Percentiles rank a stretch among this genome's conserved stretches.
phyloP scores from a whole-genome alignment of 176 grass and related monocot species.

The Urochloa ruziziensis region DNA sequence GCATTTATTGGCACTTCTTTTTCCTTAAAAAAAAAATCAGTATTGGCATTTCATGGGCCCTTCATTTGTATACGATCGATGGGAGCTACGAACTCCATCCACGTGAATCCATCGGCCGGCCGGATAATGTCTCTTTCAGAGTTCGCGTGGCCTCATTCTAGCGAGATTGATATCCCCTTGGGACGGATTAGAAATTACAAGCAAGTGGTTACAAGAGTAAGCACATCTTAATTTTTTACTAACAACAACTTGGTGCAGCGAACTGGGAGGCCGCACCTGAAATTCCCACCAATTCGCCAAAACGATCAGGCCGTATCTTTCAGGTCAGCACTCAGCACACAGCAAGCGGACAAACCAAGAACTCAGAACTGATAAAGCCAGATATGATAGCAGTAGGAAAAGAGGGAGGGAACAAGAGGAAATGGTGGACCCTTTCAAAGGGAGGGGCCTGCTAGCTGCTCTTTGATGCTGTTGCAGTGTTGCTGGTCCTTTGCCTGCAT shows the following conservation, averaged over 20 bases:
- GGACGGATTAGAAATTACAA: too few species aligned
- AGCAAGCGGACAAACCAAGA: constrained; percentile 9
- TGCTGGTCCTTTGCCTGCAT: constrained; percentile 14
- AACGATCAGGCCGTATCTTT: constrained; percentile 19
- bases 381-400: background rate
- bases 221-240: background rate
- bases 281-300: constrained; percentile 1
- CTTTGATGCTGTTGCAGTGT: background rate
- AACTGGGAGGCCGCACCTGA: background rate
- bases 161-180: too few species aligned
- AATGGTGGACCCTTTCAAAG: constrained; percentile 38
- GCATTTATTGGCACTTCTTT: too few species aligned
- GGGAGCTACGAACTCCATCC: too few species aligned
- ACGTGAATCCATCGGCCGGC: too few species aligned
- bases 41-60: too few species aligned
- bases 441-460: too few species aligned
- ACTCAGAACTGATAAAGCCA: background rate
- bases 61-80: too few species aligned
- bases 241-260: background rate
- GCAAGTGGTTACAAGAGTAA: background rate
- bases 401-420: background rate
- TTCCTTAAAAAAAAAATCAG: too few species aligned
- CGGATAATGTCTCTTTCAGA: too few species aligned
- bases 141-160: too few species aligned
- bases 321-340: constrained; percentile 18